Evolutionary conservation across 768 basidiomycete genomes (phyloP), one percentile per base, ranked within the genome.

Genomic region (Rhodotorula graminis): DNA sequence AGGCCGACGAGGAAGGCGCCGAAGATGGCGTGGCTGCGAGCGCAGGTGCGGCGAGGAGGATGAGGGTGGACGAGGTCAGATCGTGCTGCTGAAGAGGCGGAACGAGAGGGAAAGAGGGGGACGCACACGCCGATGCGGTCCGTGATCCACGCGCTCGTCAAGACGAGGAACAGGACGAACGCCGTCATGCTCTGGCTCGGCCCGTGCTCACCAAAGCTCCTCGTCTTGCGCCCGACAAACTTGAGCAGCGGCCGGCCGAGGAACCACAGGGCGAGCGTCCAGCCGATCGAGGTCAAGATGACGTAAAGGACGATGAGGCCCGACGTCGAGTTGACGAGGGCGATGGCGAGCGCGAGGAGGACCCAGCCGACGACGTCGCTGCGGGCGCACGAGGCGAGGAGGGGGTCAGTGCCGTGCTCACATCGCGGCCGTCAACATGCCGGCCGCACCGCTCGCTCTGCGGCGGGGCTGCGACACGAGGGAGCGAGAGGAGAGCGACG

Each of bases 231-330:
- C 1, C 86, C 87, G 31, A 90, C 81, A 88, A 88, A 91, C 14
- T 83, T 79, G 78, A 88, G 90, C 3, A 71, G 27, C 14, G 75
- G 75, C n/a, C 75, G 56, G 27, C 62, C 65, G 44, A 72, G 15
- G 60, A 72, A 70, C 68, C 68, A 76, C 15, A 76, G 69, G 46
- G 58, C n/a, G 69, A 73, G 66, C n/a, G 70, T 56, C 71, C 71
- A 73, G 80, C 86, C 92, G 2, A 86, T 81, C 47, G 85, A 84
- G 15, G 85, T 84, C 25, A 95, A 84, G 15, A 95, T 83, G 25
- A 93, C 87, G 82, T 88, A 93, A 2, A 95, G 84, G 0, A 92
- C 91, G 0, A 87, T 88, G 27, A 92, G 82, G 0, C 90, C 91
- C 0, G 82, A 84, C 2, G 86, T 83, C 0, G 92, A 88, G 80